Conservation (phyloP, 192 early-diverging fungal genomes). For the Gaertneriomyces sp. region DNA sequence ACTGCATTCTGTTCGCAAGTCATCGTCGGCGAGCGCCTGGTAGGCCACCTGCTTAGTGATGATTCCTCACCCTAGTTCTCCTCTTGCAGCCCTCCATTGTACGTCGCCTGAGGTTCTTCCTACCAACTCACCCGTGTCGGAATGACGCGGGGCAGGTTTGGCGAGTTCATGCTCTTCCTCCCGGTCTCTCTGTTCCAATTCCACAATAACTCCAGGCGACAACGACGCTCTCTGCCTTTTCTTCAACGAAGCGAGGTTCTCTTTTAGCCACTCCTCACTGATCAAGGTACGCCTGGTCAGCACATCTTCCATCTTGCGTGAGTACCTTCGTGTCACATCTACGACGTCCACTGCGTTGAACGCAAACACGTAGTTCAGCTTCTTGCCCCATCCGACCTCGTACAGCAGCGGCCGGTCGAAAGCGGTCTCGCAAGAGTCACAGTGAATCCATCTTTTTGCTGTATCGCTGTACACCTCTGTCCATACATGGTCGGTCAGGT, state of each 20-base stretch:
- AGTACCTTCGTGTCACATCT: conserved; percentile 35
- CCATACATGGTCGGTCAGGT: conserved; percentile 50
- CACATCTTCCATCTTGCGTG: conserved; percentile 18
- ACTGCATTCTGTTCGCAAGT: too few species aligned
- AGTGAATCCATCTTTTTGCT: conserved; percentile 24
- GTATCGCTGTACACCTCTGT: conserved; percentile 35
- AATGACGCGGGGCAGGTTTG: background rate
- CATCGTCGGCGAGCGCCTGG: too few species aligned
- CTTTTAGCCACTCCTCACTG: conserved; percentile 21
- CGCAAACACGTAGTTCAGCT: conserved; percentile 38
- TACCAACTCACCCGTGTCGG: conserved; percentile 4
- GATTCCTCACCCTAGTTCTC: conserved; percentile 19
- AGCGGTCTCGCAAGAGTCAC: conserved; percentile 35
- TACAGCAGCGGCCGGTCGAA: conserved; percentile 8
- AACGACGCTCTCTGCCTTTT: background rate
- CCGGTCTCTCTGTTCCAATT: conserved; percentile 10
- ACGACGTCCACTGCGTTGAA: conserved; percentile 29
- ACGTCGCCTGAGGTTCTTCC: conserved; percentile 30
- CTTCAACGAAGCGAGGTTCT: background rate
- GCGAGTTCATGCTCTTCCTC: conserved; percentile 22
- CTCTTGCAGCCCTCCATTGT: conserved; percentile 31
- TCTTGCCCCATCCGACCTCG: conserved; percentile 47
- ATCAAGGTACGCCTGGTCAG: conserved; percentile 23
- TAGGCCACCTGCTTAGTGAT: too few species aligned
- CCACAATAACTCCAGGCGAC: conserved; percentile 1